phyloP scores from a whole-genome alignment of 352 stramenopile species.

The Globisporangium heterothallicum region DNA sequence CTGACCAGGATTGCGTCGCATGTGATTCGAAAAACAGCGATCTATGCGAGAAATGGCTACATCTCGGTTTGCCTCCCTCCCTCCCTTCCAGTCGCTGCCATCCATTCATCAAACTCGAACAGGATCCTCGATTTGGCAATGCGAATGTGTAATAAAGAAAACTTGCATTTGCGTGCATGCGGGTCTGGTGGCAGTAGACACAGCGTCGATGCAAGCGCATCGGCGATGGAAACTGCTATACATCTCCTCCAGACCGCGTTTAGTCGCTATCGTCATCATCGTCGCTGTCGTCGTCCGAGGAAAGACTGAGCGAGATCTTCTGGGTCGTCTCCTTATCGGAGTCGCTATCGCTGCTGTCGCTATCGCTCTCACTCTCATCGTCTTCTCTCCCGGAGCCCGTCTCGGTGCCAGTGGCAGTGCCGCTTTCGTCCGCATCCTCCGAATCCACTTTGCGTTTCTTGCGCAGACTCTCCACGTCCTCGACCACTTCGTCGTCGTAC shows the following conservation, averaged over 20 bases:
- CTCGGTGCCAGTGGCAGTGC: constrained; percentile 26
- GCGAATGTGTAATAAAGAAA: no score
- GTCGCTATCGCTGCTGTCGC: constrained; percentile 53
- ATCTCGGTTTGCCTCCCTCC: no score
- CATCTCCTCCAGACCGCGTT: neutral
- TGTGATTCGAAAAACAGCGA: no score
- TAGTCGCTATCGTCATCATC: constrained; percentile 29
- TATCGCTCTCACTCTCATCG: constrained; percentile 40
- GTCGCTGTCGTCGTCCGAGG: constrained; percentile 51
- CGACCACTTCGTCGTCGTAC: constrained; percentile 73
- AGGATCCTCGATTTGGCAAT: no score
- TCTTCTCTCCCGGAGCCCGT: constrained; percentile 21
- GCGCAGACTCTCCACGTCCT: constrained; percentile 55
- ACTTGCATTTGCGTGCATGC: no score
- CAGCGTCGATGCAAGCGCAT: no score
- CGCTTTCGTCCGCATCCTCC: constrained; percentile 17
- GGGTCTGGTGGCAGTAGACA: no score
- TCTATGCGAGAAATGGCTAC: no score
- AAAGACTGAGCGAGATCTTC: constrained; percentile 72
- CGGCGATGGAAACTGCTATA: no score
- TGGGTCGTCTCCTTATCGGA: constrained; percentile 46
- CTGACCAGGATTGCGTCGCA: no score
- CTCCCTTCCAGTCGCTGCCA: no score
- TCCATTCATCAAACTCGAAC: no score
- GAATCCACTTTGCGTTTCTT: constrained; percentile 58